phyloP scores from a whole-genome alignment of 176 grass and related monocot genomes.

The Hordeum marinum region DNA sequence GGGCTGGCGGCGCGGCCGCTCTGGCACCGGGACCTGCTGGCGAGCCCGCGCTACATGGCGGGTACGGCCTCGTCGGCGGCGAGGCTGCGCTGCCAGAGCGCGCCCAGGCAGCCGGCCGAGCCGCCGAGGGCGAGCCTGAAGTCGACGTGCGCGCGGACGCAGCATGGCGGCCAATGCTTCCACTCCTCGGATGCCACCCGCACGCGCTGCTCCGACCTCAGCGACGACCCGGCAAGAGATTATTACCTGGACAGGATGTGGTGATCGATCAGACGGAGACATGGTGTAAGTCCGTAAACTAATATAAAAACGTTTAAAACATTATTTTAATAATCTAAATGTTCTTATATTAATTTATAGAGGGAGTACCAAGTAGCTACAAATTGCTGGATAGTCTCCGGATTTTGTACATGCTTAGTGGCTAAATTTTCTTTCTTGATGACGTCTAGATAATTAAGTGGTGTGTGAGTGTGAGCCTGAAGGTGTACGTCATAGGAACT shows the following conservation, averaged over 20 bases:
- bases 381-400: background rate
- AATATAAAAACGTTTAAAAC: too few relatives aligned
- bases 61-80: constrained; percentile 74
- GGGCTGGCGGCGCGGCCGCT: constrained; percentile 20
- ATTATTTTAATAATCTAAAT: too few relatives aligned
- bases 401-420: constrained; percentile 23
- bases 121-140: constrained; percentile 25
- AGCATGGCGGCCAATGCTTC: constrained; percentile 22
- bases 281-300: too few relatives aligned
- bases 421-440: background rate
- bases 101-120: constrained; percentile 38
- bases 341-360: too few relatives aligned
- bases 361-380: too few relatives aligned
- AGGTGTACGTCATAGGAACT: too few relatives aligned
- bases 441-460: too few relatives aligned
- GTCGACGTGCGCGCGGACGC: constrained; percentile 30
- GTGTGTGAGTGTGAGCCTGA: too few relatives aligned
- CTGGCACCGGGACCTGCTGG: constrained; percentile 20
- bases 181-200: constrained; percentile 8
- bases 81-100: constrained; percentile 64
- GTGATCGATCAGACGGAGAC: constrained; percentile 16
- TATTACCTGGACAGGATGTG: constrained; percentile 89
- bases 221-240: constrained; percentile 45
- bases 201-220: constrained; percentile 15
- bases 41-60: constrained; percentile 73